Conservation (phyloP, 176 grass and related monocot species). For the Lolium rigidum region DNA sequence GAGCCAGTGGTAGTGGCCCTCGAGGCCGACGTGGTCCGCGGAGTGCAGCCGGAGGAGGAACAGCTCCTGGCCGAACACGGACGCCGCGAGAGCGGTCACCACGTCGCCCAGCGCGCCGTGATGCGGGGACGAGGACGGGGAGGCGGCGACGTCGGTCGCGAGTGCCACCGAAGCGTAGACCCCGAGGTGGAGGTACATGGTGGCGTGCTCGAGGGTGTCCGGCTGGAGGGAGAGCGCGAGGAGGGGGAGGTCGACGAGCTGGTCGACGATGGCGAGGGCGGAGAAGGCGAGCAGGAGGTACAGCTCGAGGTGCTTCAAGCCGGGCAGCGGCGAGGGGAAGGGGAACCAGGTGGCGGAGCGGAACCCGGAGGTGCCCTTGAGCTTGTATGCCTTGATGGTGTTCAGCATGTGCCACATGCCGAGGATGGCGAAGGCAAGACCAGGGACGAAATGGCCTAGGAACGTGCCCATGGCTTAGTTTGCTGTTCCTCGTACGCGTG, state of each 20-base stretch:
- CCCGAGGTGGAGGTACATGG: slow-evolving; percentile 88
- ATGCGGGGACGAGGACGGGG: background rate
- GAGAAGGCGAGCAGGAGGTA: slow-evolving; percentile 85
- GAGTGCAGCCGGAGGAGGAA: slow-evolving; percentile 83
- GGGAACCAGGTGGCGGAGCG: slow-evolving; percentile 74
- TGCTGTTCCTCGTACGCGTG: no score
- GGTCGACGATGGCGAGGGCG: slow-evolving; percentile 52
- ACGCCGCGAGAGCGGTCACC: slow-evolving; percentile 66
- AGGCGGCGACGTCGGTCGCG: slow-evolving; percentile 39
- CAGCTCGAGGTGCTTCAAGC: slow-evolving; percentile 67
- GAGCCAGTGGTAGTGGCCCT: slow-evolving; percentile 96
- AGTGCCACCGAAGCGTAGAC: slow-evolving; percentile 69
- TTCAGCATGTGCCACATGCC: slow-evolving; percentile 82
- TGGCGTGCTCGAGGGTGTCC: slow-evolving; percentile 80
- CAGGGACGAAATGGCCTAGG: slow-evolving; percentile 67
- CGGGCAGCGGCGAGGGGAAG: slow-evolving; percentile 43
- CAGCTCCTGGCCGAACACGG: slow-evolving; percentile 80
- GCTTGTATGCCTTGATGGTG: slow-evolving; percentile 71
- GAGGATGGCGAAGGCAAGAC: slow-evolving; percentile 70
- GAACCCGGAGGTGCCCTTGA: slow-evolving; percentile 71
- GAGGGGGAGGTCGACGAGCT: slow-evolving; percentile 65
- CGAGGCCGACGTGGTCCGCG: slow-evolving; percentile 67
- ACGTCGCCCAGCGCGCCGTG: slow-evolving; percentile 34
- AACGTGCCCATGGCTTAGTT: slow-evolving; percentile 69
- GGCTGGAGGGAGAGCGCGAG: slow-evolving; percentile 59